Conservation (phyloP, 805 yeast genomes). For the Brettanomyces custersianus region DNA sequence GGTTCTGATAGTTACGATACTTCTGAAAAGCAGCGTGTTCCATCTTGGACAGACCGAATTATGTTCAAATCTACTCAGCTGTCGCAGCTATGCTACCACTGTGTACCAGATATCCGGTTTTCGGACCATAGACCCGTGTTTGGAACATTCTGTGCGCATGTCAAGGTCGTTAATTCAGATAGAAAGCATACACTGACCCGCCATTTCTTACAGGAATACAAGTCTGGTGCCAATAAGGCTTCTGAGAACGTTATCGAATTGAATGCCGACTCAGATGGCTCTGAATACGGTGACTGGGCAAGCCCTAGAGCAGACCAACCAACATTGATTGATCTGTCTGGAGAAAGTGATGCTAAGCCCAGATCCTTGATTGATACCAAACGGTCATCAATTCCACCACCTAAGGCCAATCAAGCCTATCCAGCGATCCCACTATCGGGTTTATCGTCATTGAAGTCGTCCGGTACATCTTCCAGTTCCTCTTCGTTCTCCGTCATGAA, state of each 20-base stretch:
- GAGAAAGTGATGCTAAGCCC: neutral
- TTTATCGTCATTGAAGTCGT: too few species aligned
- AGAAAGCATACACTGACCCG: slow-evolving; percentile 45
- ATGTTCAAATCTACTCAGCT: slow-evolving; percentile 52
- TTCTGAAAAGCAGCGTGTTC: slow-evolving; percentile 86
- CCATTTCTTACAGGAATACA: slow-evolving; percentile 52
- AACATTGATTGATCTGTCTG: neutral
- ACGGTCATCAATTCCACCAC: too few species aligned
- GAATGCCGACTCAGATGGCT: slow-evolving; percentile 15
- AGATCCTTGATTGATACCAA: too few species aligned
- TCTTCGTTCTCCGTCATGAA: slow-evolving; percentile 14
- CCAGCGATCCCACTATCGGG: too few species aligned
- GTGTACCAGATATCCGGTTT: slow-evolving; percentile 46
- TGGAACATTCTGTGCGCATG: slow-evolving; percentile 62
- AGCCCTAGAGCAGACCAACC: neutral
- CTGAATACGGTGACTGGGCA: slow-evolving; percentile 3
- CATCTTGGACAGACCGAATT: slow-evolving; percentile 95
- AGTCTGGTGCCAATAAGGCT: slow-evolving; percentile 20
- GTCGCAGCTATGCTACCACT: slow-evolving; percentile 59
- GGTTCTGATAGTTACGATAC: slow-evolving; percentile 77
- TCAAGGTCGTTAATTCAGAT: slow-evolving; percentile 60
- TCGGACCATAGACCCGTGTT: slow-evolving; percentile 95
- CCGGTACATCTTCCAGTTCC: slow-evolving; percentile 5
- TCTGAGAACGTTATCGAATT: slow-evolving; percentile 19
- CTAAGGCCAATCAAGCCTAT: too few species aligned